phyloP scores from a whole-genome alignment of 2,329 filamentous ascomycete genomes.

The Pyricularia grisea region DNA sequence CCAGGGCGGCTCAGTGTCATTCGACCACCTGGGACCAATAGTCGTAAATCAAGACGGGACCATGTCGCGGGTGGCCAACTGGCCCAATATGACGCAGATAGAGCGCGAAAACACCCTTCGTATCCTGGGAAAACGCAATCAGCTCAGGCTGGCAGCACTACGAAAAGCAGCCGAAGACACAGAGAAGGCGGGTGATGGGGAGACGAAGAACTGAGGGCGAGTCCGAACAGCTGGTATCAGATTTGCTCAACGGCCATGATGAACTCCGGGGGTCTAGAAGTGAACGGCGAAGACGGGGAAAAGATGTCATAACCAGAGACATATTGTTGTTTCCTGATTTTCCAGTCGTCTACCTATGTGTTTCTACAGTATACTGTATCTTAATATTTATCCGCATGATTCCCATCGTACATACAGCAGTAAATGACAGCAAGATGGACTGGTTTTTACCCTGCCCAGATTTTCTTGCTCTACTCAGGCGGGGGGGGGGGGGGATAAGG shows the following conservation, averaged over 20 bases:
- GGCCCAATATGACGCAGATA: slow-evolving; percentile 59
- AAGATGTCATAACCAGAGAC: too few relatives aligned
- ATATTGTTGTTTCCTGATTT: too few relatives aligned
- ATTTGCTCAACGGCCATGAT: background rate
- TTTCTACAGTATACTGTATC: background rate
- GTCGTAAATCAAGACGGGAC: slow-evolving; percentile 67
- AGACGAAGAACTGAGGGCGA: background rate
- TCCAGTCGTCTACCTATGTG: too few relatives aligned
- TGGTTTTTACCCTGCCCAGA: too few relatives aligned
- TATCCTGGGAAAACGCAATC: slow-evolving; percentile 60
- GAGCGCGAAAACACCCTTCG: slow-evolving; percentile 60
- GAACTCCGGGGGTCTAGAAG: background rate
- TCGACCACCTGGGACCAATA: slow-evolving; percentile 63
- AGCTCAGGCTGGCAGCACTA: slow-evolving; percentile 48
- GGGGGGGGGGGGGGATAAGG: too few relatives aligned
- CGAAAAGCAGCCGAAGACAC: slow-evolving; percentile 22
- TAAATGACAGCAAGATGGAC: too few relatives aligned
- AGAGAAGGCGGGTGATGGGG: slow-evolving; percentile 13
- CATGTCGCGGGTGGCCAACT: slow-evolving; percentile 62
- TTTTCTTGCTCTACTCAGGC: too few relatives aligned
- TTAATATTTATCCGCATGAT: background rate
- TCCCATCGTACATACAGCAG: too few relatives aligned
- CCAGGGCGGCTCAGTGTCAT: slow-evolving; percentile 35
- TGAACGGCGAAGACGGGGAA: background rate
- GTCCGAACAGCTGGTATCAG: background rate